Evolutionary conservation across 495 filamentous ascomycete species (phyloP), one percentile per base, ranked within the genome.

Genomic region (Penicillium roqueforti): DNA sequence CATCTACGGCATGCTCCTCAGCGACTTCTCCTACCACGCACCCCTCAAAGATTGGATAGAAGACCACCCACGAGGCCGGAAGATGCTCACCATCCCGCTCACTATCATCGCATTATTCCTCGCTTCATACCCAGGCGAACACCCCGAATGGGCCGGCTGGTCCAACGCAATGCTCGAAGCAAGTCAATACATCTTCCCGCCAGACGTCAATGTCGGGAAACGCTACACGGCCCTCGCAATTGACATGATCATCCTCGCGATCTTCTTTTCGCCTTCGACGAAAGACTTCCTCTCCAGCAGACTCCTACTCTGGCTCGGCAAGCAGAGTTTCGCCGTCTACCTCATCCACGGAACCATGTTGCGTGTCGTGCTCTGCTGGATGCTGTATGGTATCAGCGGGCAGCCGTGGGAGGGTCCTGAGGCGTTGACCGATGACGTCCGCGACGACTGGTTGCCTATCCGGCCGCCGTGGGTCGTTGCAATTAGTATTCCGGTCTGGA

Each of bases 321-420:
- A 81, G 62, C 80, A 86, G 64, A 83, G 79, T 40, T 88, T 87
- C 58, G 84, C 85, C n/a, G 81, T 87, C 6, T 88, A 87, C 57
- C 78, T 88, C 9, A 70, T 85, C 4, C 85, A 88, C 62, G 84
- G 84, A n/a, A 79, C 80, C 6, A 75, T 87, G 41, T 73, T 88
- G 36, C 80, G 85, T 37, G 79, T 76, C 14, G 68, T 87, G 1
- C 72, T 87, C 4, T 79, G 76, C 49, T 87, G 84, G 81, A 78
- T 86, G 74, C 74, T 51, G 10, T 87, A 84, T 57, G 82, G 84
- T 4, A 75, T 82, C 38, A 75, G 69, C 6, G 72, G 78, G 0
- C 67, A 75, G 23, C 80, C 82, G 1, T 72, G 76, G 52, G 67
- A 71, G 6, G 75, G 81, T 13, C 72, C 74, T 13, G 71, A 74